These are phyloP conservation scores for Xerocomus spinulosus DNA, from an alignment of 768 basidiomycete genomes.

Conservation along the genomic window DNA sequence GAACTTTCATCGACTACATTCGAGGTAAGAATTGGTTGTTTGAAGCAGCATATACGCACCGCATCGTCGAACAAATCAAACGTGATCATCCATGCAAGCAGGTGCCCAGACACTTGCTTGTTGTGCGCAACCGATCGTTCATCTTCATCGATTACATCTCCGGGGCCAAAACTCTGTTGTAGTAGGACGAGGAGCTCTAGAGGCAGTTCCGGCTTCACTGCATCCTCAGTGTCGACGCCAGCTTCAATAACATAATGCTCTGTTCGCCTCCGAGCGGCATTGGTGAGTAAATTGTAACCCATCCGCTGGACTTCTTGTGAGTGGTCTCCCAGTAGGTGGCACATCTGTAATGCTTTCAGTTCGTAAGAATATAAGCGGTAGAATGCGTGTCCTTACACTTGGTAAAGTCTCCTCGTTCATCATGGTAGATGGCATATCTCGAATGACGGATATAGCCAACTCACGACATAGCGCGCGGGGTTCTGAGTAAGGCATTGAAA, in stretches of 20 bases:
- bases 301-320: conserved; percentile 67
- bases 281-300: conserved; percentile 67
- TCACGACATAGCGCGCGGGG: conserved; percentile 68
- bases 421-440: conserved; percentile 58
- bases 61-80: conserved; percentile 83
- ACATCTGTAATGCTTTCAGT: conserved; percentile 51
- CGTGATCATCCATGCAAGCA: conserved; percentile 88
- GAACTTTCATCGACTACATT: conserved; percentile 78
- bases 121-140: conserved; percentile 34
- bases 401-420: conserved; percentile 60
- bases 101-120: conserved; percentile 53
- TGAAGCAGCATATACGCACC: conserved; percentile 43
- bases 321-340: conserved; percentile 66
- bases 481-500: conserved; percentile 33
- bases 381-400: conserved; percentile 45
- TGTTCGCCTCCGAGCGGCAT: conserved; percentile 69
- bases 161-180: conserved; percentile 40
- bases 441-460: conserved; percentile 63
- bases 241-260: conserved; percentile 85
- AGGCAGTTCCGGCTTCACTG: conserved; percentile 55
- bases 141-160: conserved; percentile 36
- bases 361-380: background rate
- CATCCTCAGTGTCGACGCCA: conserved; percentile 66
- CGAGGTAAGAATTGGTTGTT: background rate
- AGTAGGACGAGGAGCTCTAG: conserved; percentile 62